Evolutionary conservation across 305 asterid species (phyloP).

Genomic region (Fraxinus greggii): DNA sequence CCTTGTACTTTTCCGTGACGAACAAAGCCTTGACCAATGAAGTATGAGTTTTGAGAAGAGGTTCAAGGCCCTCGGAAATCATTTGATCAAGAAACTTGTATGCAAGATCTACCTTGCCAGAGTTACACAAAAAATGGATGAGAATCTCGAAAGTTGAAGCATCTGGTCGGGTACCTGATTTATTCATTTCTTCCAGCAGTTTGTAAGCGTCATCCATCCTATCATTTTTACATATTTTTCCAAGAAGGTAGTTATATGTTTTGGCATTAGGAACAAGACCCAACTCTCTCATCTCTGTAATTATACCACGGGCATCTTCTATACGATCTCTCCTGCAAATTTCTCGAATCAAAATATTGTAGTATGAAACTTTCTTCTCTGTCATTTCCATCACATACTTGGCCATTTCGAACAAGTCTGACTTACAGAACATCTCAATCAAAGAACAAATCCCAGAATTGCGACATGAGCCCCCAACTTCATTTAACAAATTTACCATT

Average conservation of each 20-base stretch:
- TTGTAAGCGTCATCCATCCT: conserved; percentile 40
- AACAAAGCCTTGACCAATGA: conserved; percentile 47
- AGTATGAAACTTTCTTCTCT: conserved; percentile 42
- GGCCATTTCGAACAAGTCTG: conserved; percentile 64
- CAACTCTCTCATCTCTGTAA: conserved; percentile 53
- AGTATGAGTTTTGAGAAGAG: conserved; percentile 57
- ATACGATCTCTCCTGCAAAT: conserved; percentile 59
- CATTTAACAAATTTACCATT: conserved; percentile 42
- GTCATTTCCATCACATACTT: conserved; percentile 56
- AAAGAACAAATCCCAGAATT: conserved; percentile 55
- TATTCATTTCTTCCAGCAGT: conserved; percentile 57
- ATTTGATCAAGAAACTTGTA: conserved; percentile 45
- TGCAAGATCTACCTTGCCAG: conserved; percentile 50
- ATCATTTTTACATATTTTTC: conserved; percentile 53
- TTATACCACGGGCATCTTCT: conserved; percentile 52
- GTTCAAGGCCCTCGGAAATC: conserved; percentile 46
- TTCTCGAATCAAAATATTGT: conserved; percentile 61
- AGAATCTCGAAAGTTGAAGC: conserved; percentile 65
- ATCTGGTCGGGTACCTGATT: conserved; percentile 41
- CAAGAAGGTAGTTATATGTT: conserved; percentile 64
- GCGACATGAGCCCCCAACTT: conserved; percentile 62
- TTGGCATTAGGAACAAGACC: conserved; percentile 37
- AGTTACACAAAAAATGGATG: conserved; percentile 41
- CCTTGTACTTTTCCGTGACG: conserved; percentile 42
- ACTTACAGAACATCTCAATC: conserved; percentile 61